Evolutionary conservation across 2,329 filamentous ascomycete species (phyloP).

Genomic region (Lachnellula occidentalis): DNA sequence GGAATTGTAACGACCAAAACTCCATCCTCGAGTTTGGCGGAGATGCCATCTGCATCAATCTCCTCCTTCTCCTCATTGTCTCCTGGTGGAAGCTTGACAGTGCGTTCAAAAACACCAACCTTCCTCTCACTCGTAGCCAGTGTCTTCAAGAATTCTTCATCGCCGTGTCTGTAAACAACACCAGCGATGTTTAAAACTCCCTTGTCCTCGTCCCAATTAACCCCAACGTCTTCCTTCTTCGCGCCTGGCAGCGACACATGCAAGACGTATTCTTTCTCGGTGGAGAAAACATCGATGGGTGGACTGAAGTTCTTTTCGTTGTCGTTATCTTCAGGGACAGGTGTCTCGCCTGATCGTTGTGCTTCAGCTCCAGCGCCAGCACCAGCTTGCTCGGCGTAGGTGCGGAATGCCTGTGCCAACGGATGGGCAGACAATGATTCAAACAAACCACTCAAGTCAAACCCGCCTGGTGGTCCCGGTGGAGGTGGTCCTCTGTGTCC

Average conservation of each 20-base stretch:
- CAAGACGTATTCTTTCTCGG: slow-evolving; percentile 57
- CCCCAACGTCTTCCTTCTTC: slow-evolving; percentile 70
- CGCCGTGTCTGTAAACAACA: slow-evolving; percentile 64
- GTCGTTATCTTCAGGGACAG: slow-evolving; percentile 21
- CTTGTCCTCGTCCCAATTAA: slow-evolving; percentile 70
- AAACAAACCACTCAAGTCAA: slow-evolving; percentile 27
- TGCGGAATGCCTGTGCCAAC: slow-evolving; percentile 26
- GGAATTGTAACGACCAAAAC: slow-evolving; percentile 72
- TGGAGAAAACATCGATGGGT: slow-evolving; percentile 72
- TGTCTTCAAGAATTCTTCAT: slow-evolving; percentile 62
- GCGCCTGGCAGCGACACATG: slow-evolving; percentile 72
- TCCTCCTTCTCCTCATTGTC: slow-evolving; percentile 49
- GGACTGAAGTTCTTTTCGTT: slow-evolving; percentile 48
- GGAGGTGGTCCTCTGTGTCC: slow-evolving; percentile 19
- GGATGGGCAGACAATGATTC: slow-evolving; percentile 24
- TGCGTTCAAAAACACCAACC: slow-evolving; percentile 69
- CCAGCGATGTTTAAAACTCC: slow-evolving; percentile 62
- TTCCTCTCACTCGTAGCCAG: slow-evolving; percentile 60
- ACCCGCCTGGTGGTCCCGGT: slow-evolving; percentile 19
- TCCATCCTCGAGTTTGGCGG: slow-evolving; percentile 73
- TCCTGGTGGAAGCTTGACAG: slow-evolving; percentile 54
- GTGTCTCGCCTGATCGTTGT: slow-evolving; percentile 21
- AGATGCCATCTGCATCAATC: slow-evolving; percentile 63
- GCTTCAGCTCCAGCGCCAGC: slow-evolving; percentile 12
- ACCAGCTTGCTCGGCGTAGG: slow-evolving; percentile 20